phyloP scores from a whole-genome alignment of 2,329 filamentous ascomycete species.

The Thelonectria blattea region DNA sequence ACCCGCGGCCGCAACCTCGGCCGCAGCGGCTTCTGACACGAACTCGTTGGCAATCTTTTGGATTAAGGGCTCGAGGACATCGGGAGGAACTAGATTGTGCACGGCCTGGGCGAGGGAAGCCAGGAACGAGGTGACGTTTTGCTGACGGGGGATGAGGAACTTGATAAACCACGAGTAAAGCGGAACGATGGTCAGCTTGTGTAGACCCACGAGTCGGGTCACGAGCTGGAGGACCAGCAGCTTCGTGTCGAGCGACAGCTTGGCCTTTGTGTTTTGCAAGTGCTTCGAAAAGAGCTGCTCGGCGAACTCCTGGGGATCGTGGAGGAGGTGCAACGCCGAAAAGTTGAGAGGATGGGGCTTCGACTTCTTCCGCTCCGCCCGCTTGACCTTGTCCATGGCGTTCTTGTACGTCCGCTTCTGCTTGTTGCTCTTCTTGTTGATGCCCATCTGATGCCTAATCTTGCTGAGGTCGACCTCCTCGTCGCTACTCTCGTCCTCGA shows the following conservation, averaged over 20 bases:
- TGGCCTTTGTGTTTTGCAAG: slow-evolving; percentile 83
- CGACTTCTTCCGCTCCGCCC: slow-evolving; percentile 84
- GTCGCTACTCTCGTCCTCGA: slow-evolving; percentile 86
- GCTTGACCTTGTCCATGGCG: slow-evolving; percentile 82
- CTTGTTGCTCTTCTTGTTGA: slow-evolving; percentile 98
- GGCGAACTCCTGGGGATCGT: slow-evolving; percentile 93
- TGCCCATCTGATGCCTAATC: slow-evolving; percentile 82
- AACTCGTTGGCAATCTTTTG: slow-evolving; percentile 99
- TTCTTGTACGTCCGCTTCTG: slow-evolving; percentile 78
- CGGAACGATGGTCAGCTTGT: slow-evolving; percentile 87
- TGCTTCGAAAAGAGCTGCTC: slow-evolving; percentile 91
- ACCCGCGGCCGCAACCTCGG: slow-evolving; percentile 89
- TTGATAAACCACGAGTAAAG: slow-evolving; percentile 98
- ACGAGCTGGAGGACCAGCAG: slow-evolving; percentile 90
- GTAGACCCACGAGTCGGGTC: slow-evolving; percentile 87
- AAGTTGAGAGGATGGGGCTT: slow-evolving; percentile 92
- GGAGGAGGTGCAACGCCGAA: slow-evolving; percentile 89
- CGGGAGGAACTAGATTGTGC: slow-evolving; percentile 89
- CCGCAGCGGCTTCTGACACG: slow-evolving; percentile 89
- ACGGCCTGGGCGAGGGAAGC: slow-evolving; percentile 91
- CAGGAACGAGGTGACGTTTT: slow-evolving; percentile 89
- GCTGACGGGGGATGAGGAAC: slow-evolving; percentile 85
- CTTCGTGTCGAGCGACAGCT: slow-evolving; percentile 86
- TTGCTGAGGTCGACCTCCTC: slow-evolving; percentile 80
- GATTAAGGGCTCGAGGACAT: slow-evolving; percentile 87